phyloP scores from a whole-genome alignment of 768 basidiomycete species.

The Mycena leptocephala region DNA sequence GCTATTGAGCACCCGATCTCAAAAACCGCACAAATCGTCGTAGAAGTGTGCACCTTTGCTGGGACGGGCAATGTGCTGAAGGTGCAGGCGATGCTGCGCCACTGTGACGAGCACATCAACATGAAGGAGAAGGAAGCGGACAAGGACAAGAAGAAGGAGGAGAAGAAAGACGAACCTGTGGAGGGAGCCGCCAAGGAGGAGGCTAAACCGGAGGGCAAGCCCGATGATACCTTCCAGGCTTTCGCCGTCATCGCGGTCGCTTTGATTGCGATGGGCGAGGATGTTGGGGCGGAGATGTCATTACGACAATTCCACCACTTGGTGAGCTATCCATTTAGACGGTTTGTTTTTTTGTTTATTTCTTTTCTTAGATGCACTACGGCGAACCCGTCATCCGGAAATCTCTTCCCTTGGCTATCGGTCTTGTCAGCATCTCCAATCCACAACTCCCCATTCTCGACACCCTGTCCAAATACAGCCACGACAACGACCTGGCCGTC shows the following conservation, averaged over 20 bases:
- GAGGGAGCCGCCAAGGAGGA: constrained; percentile 58
- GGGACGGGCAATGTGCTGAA: constrained; percentile 97
- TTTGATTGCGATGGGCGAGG: constrained; percentile 98
- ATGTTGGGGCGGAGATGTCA: constrained; percentile 98
- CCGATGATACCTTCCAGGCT: constrained; percentile 86
- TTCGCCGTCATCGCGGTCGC: constrained; percentile 96
- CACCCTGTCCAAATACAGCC: constrained; percentile 98
- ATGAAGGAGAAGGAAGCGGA: constrained; percentile 72
- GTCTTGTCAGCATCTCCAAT: constrained; percentile 95
- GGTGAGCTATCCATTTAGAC: constrained; percentile 60
- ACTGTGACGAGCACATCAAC: constrained; percentile 94
- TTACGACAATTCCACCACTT: constrained; percentile 97
- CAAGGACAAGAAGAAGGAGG: constrained; percentile 68
- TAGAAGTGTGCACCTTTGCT: constrained; percentile 95
- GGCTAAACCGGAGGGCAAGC: constrained; percentile 60
- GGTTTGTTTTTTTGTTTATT: constrained; percentile 35
- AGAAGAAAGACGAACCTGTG: constrained; percentile 55
- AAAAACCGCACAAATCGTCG: constrained; percentile 91
- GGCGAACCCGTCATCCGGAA: constrained; percentile 95
- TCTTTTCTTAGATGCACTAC: constrained; percentile 89
- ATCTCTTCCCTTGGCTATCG: constrained; percentile 95
- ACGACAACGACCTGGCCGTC: constrained; percentile 97
- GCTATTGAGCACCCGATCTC: constrained; percentile 95
- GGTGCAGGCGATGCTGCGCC: constrained; percentile 92
- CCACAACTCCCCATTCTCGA: constrained; percentile 95